A percentile compares a stretch with the other conserved stretches of the same genome.
phyloP scores from a whole-genome alignment of 2,329 filamentous ascomycete species.

The Penicillium sp. region DNA sequence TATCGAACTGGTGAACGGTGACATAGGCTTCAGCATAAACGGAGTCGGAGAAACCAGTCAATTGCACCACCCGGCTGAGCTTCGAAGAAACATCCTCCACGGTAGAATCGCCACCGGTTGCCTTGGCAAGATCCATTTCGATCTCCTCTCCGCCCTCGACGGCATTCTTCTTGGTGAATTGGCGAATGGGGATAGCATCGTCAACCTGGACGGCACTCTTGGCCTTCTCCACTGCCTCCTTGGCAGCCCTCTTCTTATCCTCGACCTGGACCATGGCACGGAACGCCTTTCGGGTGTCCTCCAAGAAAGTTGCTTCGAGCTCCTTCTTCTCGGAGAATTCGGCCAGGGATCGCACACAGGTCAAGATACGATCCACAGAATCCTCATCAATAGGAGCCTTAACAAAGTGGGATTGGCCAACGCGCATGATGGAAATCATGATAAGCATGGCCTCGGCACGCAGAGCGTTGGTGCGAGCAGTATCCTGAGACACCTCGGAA shows the following conservation, averaged over 20 bases:
- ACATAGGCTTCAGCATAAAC: slow-evolving; percentile 99
- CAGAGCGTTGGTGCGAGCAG: slow-evolving; percentile 85
- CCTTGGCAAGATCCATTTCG: slow-evolving; percentile 86
- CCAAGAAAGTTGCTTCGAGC: slow-evolving; percentile 85
- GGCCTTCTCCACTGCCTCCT: slow-evolving; percentile 87
- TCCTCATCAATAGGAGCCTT: slow-evolving; percentile 97
- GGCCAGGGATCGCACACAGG: slow-evolving; percentile 85
- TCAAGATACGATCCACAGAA: slow-evolving; percentile 98
- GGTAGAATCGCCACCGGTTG: slow-evolving; percentile 82
- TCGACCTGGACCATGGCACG: slow-evolving; percentile 95
- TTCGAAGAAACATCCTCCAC: slow-evolving; percentile 89
- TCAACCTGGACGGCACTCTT: slow-evolving; percentile 95
- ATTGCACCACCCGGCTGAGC: slow-evolving; percentile 90
- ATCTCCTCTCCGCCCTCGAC: slow-evolving; percentile 80
- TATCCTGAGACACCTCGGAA: slow-evolving; percentile 83
- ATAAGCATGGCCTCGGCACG: slow-evolving; percentile 98
- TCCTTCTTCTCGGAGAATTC: slow-evolving; percentile 89
- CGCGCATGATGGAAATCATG: slow-evolving; percentile 98
- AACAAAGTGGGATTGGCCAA: slow-evolving; percentile 97
- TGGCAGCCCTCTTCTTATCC: slow-evolving; percentile 95
- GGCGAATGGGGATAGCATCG: slow-evolving; percentile 88
- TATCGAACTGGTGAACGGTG: slow-evolving; percentile 98
- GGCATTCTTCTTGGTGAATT: slow-evolving; percentile 87
- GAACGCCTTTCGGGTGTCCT: slow-evolving; percentile 95
- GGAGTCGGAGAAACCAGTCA: slow-evolving; percentile 96